These are phyloP conservation scores for Micractinium conductrix DNA, from an alignment of 139 green algal species.

Conservation along the genomic window DNA sequence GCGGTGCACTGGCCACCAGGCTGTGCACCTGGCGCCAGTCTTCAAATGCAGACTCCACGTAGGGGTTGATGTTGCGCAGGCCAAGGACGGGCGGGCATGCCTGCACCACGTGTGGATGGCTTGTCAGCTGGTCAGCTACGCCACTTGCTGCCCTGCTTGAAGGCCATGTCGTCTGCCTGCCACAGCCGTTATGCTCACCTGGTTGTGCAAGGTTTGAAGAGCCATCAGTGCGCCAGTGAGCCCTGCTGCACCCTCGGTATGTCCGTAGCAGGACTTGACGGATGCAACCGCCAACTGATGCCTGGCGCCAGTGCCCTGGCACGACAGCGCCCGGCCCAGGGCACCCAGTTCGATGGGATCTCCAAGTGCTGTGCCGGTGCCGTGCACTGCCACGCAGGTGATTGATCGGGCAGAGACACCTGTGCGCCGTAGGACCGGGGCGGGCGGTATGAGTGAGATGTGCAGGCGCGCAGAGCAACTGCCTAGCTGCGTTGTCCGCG, in stretches of 20 bases:
- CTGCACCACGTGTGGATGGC: too few species aligned
- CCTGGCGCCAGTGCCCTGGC: background rate
- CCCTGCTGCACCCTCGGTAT: conserved; percentile 66
- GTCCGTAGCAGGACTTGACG: conserved; percentile 60
- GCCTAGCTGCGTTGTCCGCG: too few species aligned
- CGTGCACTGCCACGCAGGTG: conserved; percentile 51
- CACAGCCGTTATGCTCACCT: background rate
- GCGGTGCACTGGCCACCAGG: too few species aligned
- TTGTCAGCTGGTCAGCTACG: background rate
- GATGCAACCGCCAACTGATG: conserved; percentile 24
- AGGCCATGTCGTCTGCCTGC: background rate
- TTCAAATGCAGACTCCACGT: conserved; percentile 37
- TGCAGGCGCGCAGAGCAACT: too few species aligned
- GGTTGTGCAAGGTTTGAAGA: background rate
- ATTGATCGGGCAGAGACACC: conserved; percentile 25
- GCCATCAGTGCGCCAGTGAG: conserved; percentile 73
- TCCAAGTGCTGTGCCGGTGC: conserved; percentile 90
- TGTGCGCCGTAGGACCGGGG: background rate
- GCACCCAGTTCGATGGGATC: conserved; percentile 90
- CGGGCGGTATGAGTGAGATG: background rate
- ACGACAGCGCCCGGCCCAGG: conserved; percentile 20
- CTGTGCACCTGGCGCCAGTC: conserved; percentile 26
- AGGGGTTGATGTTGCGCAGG: conserved; percentile 70
- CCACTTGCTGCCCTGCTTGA: too few species aligned
- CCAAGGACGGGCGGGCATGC: conserved; percentile 53